Base-by-base conservation (phyloP, 345 rosid genomes). In the Clarkia xantiana region DNA sequence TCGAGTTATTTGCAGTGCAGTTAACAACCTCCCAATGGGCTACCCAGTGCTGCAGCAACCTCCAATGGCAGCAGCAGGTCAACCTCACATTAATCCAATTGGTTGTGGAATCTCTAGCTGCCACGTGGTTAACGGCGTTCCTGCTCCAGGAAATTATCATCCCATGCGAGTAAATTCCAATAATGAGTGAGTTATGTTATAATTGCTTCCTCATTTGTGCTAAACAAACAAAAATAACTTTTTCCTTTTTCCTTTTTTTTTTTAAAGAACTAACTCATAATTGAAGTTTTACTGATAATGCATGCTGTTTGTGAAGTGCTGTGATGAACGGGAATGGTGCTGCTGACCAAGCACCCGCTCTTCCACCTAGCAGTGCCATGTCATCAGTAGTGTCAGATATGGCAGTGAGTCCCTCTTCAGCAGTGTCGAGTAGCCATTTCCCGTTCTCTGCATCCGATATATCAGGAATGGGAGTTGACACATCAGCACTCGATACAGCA, bases 91-190 rank as follows among this genome's bases (percentile, higher is more conserved):
- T 23, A 87, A 84, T 44, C 58, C 90, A 7, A 73, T 91, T 83
- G 67, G 73, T 42, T 61, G 79, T 69, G 91, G 96, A 58, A 75
- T 91, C 39, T 78, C 98, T 53, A 81, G 93, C 73, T 91, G 93
- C 60, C 98, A 86, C 67, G 86, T 86, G 39, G 98, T 86, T 47
- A 91, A 82, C 73, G 96, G 98, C 59, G 87, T 91, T 48, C 98
- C 98, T 61, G 96, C 95, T 36, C 86, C 90, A 42, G 81, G 77
- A 55, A 86, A 77, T 62, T 91, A 68, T 66, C 98, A 86, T 65
- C 80, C 87, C 29, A 80, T 86, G 67, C 80, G 70, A 63, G 71
- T 91, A 77, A 81, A 76, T 66, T 86, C 93, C 18, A 86, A 76
- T 45, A 86, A 80, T 58, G 83, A 76, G 98, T 86, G 68, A 78